Percentiles rank a stretch among this genome's conserved stretches.
These are phyloP conservation scores for Karstenula rhodostoma DNA, from an alignment of 2,329 filamentous ascomycete genomes.

Conservation along the genomic window DNA sequence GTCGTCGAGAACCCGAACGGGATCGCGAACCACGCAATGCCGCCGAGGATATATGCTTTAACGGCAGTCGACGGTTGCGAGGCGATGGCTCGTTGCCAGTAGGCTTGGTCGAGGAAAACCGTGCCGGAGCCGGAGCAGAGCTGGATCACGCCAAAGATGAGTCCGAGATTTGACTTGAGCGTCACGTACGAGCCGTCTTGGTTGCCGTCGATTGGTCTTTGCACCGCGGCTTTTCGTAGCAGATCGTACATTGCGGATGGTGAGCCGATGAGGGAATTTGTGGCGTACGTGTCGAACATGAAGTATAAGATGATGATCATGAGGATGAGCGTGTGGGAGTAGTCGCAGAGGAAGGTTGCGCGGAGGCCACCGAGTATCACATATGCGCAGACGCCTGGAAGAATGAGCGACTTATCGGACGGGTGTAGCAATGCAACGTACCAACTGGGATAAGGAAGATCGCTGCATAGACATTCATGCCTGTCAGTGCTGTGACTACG, in stretches of 20 bases:
- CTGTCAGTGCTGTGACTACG: conserved; percentile 54
- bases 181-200: conserved; percentile 53
- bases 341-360: conserved; percentile 54
- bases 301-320: conserved; percentile 57
- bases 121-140: conserved; percentile 48
- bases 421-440: conserved; percentile 14
- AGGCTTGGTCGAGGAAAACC: conserved; percentile 56
- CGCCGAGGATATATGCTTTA: conserved; percentile 49
- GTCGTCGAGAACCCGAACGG: conserved; percentile 58
- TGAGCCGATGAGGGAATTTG: conserved; percentile 50
- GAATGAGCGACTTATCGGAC: conserved; percentile 14
- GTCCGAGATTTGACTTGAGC: conserved; percentile 51
- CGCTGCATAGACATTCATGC: conserved; percentile 55
- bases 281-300: conserved; percentile 53
- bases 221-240: conserved; percentile 46
- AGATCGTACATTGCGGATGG: conserved; percentile 52
- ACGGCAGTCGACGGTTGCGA: conserved; percentile 40
- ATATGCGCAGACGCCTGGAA: conserved; percentile 44
- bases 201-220: conserved; percentile 51
- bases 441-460: conserved; percentile 54
- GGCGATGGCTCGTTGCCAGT: conserved; percentile 56
- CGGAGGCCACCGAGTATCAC: conserved; percentile 49
- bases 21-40: conserved; percentile 59
- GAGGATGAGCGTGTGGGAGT: conserved; percentile 52
- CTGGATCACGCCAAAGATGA: conserved; percentile 57